Evolutionary conservation across 441 rosid genomes (phyloP), one percentile per base, ranked within the genome.

Genomic region (Kokia cookei): DNA sequence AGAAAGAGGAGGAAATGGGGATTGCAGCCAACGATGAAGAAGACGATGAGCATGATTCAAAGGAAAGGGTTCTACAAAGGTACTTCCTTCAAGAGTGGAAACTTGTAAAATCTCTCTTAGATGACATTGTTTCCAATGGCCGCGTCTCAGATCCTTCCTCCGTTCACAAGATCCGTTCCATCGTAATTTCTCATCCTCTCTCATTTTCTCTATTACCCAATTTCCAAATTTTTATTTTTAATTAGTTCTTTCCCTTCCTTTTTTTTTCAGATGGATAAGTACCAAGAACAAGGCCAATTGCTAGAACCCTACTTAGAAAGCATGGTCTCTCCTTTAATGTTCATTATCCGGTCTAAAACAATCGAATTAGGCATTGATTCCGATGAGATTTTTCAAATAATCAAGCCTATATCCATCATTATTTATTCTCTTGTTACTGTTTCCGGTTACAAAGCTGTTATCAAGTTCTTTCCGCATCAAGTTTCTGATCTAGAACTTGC

Each of bases 401-500:
- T 91, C 67, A 92, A 87, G 79, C 98, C 97, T 27, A 82, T 93
- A 50, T 84, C 92, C 75, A 91, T 93, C 42, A 84, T 93, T 60
- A 87, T 96, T 19, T 96, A 93, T 76, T 77, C 89, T 22, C 81
- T 93, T 26, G 97, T 96, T 15, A 96, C 97, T 0, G 99, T 93
- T 48, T 92, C 97, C 74, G 97, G 99, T 5, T 92, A 90, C 88
- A 96, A 96, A 81, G 84, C 96, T 7, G 91, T 90, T 32, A 88
- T 88, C 75, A 93, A 84, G 87, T 96, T 93, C 84, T 93, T 96
- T 58, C 99, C 98, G 0, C 99, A 93, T 82, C 97, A 90, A 77
- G 97, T 96, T 13, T 91, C 99, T 1, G 97, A 96, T 84, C 74
- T 96, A 69, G 98, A 96, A 59, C 92, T 92, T 17, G 98, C 98